These are phyloP conservation scores for Podaxis carcinomalis DNA, from an alignment of 768 basidiomycete species.

Conservation along the genomic window DNA sequence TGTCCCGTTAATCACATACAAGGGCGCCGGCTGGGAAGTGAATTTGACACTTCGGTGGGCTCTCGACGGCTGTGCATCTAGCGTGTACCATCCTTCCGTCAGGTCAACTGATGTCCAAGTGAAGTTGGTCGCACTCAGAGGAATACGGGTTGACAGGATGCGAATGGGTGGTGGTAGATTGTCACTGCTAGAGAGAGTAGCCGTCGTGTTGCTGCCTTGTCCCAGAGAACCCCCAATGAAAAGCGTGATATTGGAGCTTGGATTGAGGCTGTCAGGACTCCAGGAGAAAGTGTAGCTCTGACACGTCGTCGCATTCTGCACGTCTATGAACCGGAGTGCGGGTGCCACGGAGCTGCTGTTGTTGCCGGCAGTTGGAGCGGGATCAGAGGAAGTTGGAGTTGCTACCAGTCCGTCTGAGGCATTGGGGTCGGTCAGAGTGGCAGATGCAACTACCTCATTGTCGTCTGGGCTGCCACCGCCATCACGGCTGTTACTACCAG, in stretches of 20 bases:
- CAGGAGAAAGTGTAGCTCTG: slow-evolving; percentile 21
- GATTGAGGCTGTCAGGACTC: slow-evolving; percentile 13
- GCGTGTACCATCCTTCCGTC: slow-evolving; percentile 27
- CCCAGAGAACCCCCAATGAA: slow-evolving; percentile 1
- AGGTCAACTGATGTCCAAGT: slow-evolving; percentile 29
- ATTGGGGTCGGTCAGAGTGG: background rate
- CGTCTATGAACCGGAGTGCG: slow-evolving; percentile 20
- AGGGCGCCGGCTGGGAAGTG: slow-evolving; percentile 20
- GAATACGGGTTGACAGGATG: slow-evolving; percentile 21
- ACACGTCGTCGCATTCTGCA: slow-evolving; percentile 26
- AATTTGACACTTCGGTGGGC: slow-evolving; percentile 19
- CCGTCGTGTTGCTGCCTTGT: slow-evolving; percentile 1
- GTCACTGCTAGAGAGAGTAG: slow-evolving; percentile 13
- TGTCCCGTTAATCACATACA: slow-evolving; percentile 24
- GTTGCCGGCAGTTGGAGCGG: background rate
- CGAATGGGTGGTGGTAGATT: slow-evolving; percentile 11
- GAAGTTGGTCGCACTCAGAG: slow-evolving; percentile 18
- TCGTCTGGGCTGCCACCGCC: background rate
- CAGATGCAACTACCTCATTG: background rate
- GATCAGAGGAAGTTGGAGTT: background rate
- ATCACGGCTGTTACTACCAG: background rate
- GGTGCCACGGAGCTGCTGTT: slow-evolving; percentile 2
- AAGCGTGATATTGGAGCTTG: slow-evolving; percentile 16
- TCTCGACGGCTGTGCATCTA: slow-evolving; percentile 6
- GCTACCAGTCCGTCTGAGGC: background rate